A percentile compares a stretch with the other conserved stretches of the same genome.
Evolutionary conservation across 768 basidiomycete species (phyloP).

Genomic region (Cyathus striatus): DNA sequence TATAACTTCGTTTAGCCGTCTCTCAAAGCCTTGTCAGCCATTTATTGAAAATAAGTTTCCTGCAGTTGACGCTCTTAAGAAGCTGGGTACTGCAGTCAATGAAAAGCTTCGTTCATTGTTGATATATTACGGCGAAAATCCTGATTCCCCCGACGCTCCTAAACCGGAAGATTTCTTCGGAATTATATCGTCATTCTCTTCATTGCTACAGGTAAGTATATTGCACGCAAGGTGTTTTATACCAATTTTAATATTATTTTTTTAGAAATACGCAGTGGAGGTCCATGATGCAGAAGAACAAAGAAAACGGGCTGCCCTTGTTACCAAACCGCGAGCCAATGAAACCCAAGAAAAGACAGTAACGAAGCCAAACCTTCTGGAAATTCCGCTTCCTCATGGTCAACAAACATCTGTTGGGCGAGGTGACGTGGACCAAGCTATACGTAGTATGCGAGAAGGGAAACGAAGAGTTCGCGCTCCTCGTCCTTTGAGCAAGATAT

Average conservation of each 20-base stretch:
- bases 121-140: conserved; percentile 74
- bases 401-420: conserved; percentile 59
- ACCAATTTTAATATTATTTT: too few species aligned
- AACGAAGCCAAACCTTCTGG: too few species aligned
- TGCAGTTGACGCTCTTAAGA: conserved; percentile 60
- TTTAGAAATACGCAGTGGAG: conserved; percentile 68
- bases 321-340: too few species aligned
- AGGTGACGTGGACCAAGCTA: conserved; percentile 81
- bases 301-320: too few species aligned
- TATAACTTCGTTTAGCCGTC: not conserved
- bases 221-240: too few species aligned
- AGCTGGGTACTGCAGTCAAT: conserved; percentile 53
- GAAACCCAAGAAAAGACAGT: too few species aligned
- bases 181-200: conserved; percentile 68
- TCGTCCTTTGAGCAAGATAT: conserved; percentile 74
- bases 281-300: conserved; percentile 48
- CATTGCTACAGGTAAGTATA: conserved; percentile 55
- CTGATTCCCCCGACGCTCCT: conserved; percentile 53
- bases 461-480: conserved; percentile 44
- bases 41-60: conserved; percentile 47
- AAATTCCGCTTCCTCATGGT: conserved; percentile 7
- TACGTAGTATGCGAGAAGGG: conserved; percentile 74
- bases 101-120: conserved; percentile 57
- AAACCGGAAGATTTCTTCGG: conserved; percentile 85
- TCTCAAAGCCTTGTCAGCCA: conserved; percentile 21